Evolutionary conservation across 2,329 filamentous ascomycete species (phyloP).

Genomic region (Neofusicoccum kwambonambiense): DNA sequence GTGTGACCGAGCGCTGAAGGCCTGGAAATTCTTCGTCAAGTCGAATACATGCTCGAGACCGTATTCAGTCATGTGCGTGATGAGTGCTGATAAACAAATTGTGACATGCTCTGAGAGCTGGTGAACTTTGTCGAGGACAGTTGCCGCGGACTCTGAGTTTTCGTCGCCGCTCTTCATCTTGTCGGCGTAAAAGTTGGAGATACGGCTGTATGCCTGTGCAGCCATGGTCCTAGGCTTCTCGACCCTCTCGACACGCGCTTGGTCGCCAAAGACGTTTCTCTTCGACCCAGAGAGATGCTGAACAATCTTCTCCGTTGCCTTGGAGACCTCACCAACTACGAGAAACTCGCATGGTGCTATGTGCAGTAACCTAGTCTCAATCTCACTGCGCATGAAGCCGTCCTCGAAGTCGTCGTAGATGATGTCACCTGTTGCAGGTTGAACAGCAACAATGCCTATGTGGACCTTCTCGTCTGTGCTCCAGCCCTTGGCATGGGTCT

Average conservation of each 20-base stretch:
- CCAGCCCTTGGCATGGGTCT: constrained; percentile 73
- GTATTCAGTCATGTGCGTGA: constrained; percentile 86
- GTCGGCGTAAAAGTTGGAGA: constrained; percentile 88
- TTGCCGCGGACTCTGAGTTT: constrained; percentile 48
- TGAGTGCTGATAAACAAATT: constrained; percentile 94
- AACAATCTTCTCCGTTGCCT: constrained; percentile 87
- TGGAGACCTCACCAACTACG: constrained; percentile 85
- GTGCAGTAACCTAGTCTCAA: constrained; percentile 92
- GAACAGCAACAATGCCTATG: constrained; percentile 88
- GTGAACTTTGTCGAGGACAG: constrained; percentile 81
- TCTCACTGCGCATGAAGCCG: constrained; percentile 93
- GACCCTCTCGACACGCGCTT: constrained; percentile 78
- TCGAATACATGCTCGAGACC: constrained; percentile 94
- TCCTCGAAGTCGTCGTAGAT: constrained; percentile 96
- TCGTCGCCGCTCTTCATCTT: constrained; percentile 63
- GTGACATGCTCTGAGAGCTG: constrained; percentile 82
- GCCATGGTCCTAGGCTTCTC: constrained; percentile 76
- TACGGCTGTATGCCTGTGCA: constrained; percentile 81
- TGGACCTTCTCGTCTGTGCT: constrained; percentile 92
- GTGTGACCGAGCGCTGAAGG: constrained; percentile 88
- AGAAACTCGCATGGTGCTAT: constrained; percentile 95
- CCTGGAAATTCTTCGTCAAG: constrained; percentile 93
- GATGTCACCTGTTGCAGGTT: constrained; percentile 92
- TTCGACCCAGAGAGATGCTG: constrained; percentile 84
- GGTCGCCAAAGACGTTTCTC: constrained; percentile 89